These are phyloP conservation scores for Brachypodium distachyon DNA, from an alignment of 202 grass and related monocot genomes.

Conservation along the genomic window DNA sequence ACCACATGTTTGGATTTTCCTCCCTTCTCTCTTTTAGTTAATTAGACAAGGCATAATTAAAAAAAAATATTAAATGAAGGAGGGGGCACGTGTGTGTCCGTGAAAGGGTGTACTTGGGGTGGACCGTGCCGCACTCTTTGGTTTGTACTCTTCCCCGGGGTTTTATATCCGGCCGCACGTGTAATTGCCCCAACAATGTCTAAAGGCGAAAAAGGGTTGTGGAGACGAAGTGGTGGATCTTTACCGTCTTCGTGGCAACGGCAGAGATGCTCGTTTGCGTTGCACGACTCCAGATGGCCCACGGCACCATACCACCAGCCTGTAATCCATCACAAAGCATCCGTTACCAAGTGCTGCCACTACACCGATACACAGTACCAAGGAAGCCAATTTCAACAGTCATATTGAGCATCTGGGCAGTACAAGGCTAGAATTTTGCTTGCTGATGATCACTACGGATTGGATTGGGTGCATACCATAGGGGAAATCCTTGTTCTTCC, in stretches of 20 bases:
- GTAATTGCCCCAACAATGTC: constrained; percentile 7
- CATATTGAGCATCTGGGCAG: too few species aligned
- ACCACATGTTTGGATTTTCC: too few species aligned
- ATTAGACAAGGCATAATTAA: too few species aligned
- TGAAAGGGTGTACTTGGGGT: too few species aligned
- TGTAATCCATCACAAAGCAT: constrained; percentile 14
- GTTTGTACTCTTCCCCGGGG: not conserved
- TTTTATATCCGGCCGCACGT: constrained; percentile 2
- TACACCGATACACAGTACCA: not conserved
- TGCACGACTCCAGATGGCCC: constrained; percentile 71
- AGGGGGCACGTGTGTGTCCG: too few species aligned
- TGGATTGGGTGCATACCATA: constrained; percentile 53
- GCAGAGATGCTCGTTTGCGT: constrained; percentile 59
- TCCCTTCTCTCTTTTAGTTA: too few species aligned
- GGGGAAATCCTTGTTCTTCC: constrained; percentile 81
- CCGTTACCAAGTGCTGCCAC: not conserved
- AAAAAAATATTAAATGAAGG: too few species aligned
- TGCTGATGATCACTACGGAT: too few species aligned
- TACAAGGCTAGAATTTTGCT: too few species aligned
- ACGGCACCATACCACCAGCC: constrained; percentile 96
- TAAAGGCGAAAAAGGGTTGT: not conserved
- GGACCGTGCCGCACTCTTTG: too few species aligned
- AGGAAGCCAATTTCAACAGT: too few species aligned
- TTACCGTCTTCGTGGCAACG: constrained; percentile 74
- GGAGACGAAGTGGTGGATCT: not conserved